Evolutionary conservation across 352 stramenopile genomes (phyloP).

Genomic region (Thalassiosira mediterranea): DNA sequence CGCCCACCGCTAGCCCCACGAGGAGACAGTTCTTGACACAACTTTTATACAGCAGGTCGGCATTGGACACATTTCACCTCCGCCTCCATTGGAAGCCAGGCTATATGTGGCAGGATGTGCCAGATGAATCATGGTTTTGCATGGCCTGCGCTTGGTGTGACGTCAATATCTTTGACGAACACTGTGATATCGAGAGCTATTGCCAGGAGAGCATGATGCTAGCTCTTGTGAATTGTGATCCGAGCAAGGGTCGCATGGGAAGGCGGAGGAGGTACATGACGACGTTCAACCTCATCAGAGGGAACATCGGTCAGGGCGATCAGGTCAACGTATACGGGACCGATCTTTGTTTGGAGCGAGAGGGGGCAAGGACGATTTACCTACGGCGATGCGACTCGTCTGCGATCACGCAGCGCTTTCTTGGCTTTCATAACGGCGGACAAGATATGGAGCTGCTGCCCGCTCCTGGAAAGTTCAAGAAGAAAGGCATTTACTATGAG

Average conservation of each 20-base stretch:
- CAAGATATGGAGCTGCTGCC: conserved; percentile 39
- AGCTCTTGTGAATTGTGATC: conserved; percentile 13
- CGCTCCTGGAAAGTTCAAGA: conserved; percentile 10
- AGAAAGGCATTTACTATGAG: not conserved
- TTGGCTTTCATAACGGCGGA: conserved; percentile 18
- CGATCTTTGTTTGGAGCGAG: conserved; percentile 32
- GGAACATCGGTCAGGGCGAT: conserved; percentile 11
- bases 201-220: conserved; percentile 34
- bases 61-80: conserved; percentile 26
- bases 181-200: conserved; percentile 20
- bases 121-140: conserved; percentile 36
- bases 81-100: conserved; percentile 38
- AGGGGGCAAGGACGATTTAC: conserved; percentile 2
- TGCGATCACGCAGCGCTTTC: conserved; percentile 20
- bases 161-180: conserved; percentile 17
- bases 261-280: not conserved
- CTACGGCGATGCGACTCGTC: conserved; percentile 22
- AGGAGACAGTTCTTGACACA: not conserved
- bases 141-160: conserved; percentile 39
- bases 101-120: conserved; percentile 38
- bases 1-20: not conserved
- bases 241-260: not conserved
- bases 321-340: conserved; percentile 14
- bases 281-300: conserved; percentile 3
- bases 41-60: not conserved